Evolutionary conservation across 148 eudicot genomes (phyloP), one percentile per base, ranked within the genome.

Genomic region (Amaranthus cruentus): DNA sequence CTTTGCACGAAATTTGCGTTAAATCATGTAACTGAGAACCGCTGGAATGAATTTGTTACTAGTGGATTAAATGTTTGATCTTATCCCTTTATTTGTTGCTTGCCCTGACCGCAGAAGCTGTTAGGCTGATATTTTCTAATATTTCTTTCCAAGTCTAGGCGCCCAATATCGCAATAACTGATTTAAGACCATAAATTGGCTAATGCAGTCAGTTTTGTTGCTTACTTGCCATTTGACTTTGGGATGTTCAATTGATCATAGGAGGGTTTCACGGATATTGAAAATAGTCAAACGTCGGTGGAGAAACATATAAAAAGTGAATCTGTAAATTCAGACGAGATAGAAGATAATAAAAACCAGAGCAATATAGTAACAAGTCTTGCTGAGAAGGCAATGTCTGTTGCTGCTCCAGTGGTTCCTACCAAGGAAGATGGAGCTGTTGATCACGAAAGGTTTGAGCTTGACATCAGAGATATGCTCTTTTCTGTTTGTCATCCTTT

Each of bases 361-460:
- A 85, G 77, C 46, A 83, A 77, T 70, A 64, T 90, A 57, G 92
- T 92, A 50, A 75, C 97, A 69, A 92, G 89, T 83, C 82, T 95
- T 62, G 94, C 99, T 66, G 97, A 90, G 80, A 95, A 92, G 84
- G 99, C 99, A 74, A 87, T 92, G 96, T 86, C 92, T 63, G 96
- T 95, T 71, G 99, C 99, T 79, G 85, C 87, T 83, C 99, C 99
- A 10, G 90, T 95, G 78, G 92, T 95, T 70, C 99, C 99, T 48
- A 85, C 81, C 14, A 95, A 86, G 78, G 88, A 84, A 84, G 94
- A 78, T 84, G 98, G 98, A 4, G 88, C 74, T 82, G 86, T 95
- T 76, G 99, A 95, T 80, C 97, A 95, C 43, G 97, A 90, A 47
- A 95, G 93, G 99, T 95, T 47, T 64, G 76, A 51, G 53, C 54